These are phyloP conservation scores for Phaseolus lunatus DNA, from an alignment of 306 rosid genomes.

Conservation along the genomic window DNA sequence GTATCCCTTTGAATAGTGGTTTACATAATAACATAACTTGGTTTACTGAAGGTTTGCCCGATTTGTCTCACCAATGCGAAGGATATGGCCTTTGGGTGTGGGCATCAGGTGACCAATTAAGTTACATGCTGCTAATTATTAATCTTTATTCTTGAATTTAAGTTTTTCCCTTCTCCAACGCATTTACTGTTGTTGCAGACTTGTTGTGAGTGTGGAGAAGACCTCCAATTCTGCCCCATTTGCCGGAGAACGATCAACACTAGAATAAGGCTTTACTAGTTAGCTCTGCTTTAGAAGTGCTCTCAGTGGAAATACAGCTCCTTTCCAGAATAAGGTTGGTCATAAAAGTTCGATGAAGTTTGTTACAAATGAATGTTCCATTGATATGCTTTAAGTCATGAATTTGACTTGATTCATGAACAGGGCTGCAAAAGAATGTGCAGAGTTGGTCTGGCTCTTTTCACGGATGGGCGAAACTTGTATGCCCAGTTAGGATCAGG, in stretches of 20 bases:
- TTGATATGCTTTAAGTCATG: not conserved
- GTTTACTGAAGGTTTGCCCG: conserved; percentile 69
- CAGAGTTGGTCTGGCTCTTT: conserved; percentile 30
- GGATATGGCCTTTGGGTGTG: conserved; percentile 91
- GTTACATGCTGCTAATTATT: conserved; percentile 16
- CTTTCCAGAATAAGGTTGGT: conserved; percentile 25
- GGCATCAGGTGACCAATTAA: conserved; percentile 76
- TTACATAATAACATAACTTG: conserved; percentile 19
- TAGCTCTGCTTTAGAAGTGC: conserved; percentile 10
- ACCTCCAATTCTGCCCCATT: conserved; percentile 75
- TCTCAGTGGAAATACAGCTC: conserved; percentile 31
- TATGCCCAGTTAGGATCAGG: not conserved
- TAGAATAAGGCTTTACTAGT: conserved; percentile 76
- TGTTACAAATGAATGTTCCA: not conserved
- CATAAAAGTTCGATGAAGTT: not conserved
- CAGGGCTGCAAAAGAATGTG: not conserved
- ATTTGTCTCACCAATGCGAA: conserved; percentile 73
- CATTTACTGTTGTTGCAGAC: conserved; percentile 61
- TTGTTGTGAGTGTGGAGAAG: conserved; percentile 80
- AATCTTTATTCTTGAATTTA: no score
- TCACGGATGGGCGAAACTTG: conserved; percentile 10
- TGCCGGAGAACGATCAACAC: conserved; percentile 73
- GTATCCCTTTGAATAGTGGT: conserved; percentile 24
- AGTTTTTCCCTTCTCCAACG: not conserved
- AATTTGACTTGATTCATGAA: conserved; percentile 1